These are phyloP conservation scores for Vanrija sp. DNA, from an alignment of 1,284 basidiomycete genomes.

Conservation along the genomic window DNA sequence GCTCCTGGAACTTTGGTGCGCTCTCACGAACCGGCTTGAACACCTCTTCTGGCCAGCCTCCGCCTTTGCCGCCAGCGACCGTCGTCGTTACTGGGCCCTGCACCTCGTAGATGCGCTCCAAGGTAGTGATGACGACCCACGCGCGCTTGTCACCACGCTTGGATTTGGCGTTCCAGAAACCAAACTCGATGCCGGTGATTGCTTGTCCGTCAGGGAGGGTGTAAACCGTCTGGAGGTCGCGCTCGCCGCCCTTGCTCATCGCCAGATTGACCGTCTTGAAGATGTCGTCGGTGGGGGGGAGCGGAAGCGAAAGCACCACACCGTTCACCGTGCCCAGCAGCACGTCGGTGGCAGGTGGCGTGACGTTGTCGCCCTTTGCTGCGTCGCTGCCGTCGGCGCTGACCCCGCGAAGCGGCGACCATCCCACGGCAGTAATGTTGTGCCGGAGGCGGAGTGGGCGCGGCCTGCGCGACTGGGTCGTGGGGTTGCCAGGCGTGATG, in stretches of 20 bases:
- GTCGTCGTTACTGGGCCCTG: slow-evolving; percentile 56
- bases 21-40: slow-evolving; percentile 69
- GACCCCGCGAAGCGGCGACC: slow-evolving; percentile 62
- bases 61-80: slow-evolving; percentile 52
- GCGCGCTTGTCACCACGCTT: slow-evolving; percentile 27
- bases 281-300: slow-evolving; percentile 76
- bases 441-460: slow-evolving; percentile 77
- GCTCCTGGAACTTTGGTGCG: slow-evolving; percentile 77
- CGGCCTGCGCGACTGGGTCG: slow-evolving; percentile 61
- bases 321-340: slow-evolving; percentile 84
- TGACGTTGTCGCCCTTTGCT: slow-evolving; percentile 3
- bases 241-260: slow-evolving; percentile 43
- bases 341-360: slow-evolving; percentile 39
- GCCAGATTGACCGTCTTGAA: slow-evolving; percentile 67
- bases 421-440: slow-evolving; percentile 86
- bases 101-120: slow-evolving; percentile 87
- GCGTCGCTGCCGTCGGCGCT: slow-evolving; percentile 1
- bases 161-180: slow-evolving; percentile 52
- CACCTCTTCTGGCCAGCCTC: slow-evolving; percentile 66
- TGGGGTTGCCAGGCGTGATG: slow-evolving; percentile 49
- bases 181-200: slow-evolving; percentile 76
- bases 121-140: slow-evolving; percentile 75
- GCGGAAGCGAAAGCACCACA: slow-evolving; percentile 70
- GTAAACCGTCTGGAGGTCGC: slow-evolving; percentile 74
- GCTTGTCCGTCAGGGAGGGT: slow-evolving; percentile 71